Base-by-base conservation (phyloP, 257 asterid species). In the Solanum arcanum region DNA sequence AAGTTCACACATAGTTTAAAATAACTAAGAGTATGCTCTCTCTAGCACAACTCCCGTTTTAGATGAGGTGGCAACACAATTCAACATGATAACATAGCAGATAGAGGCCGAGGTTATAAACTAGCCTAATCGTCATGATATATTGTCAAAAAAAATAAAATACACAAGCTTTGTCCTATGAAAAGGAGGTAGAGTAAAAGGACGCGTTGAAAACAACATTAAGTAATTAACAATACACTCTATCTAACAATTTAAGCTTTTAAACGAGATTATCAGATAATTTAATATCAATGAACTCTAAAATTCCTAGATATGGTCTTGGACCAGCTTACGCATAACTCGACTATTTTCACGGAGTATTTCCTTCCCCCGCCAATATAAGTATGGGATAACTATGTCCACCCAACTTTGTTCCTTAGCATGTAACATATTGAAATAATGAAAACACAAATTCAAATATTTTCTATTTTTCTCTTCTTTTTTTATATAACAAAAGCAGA, bases 261-360 rank as follows among this genome's bases (percentile, higher is more conserved):
- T 16, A 44, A 4, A 42, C 4, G 9, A 44, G 39, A 14, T 5
- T 2, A 0, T 27, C 0, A 46, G 9, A 78, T 2, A 25, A 25
- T 42, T 76, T 1, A 29, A 69, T 29, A 69, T 29, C 5, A 66
- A 66, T 66, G 37, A 5, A 15, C 35, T 12, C 0, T 13, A 66
- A 27, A 66, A 25, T 72, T 72, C 46, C 25, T 7, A 72, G 5
- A 18, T 69, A 29, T 7, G 7, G 23, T 29, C 3, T 15, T 69
- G 12, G 41, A 6, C 23, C 39, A 69, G 3, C 12, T 29, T 69
- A 15, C 5, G 12, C 39, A 9, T 7, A 14, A 3, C 12, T 29
- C n/a, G 1, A 69, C 2, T 69, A 29, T 15, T 69, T 29, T 14
- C 23, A 68, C 11, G 3, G 3, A 68, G n/a, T 14, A 68, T 25